phyloP scores from a whole-genome alignment of 2,329 filamentous ascomycete species.

The Cryphonectria radicalis region DNA sequence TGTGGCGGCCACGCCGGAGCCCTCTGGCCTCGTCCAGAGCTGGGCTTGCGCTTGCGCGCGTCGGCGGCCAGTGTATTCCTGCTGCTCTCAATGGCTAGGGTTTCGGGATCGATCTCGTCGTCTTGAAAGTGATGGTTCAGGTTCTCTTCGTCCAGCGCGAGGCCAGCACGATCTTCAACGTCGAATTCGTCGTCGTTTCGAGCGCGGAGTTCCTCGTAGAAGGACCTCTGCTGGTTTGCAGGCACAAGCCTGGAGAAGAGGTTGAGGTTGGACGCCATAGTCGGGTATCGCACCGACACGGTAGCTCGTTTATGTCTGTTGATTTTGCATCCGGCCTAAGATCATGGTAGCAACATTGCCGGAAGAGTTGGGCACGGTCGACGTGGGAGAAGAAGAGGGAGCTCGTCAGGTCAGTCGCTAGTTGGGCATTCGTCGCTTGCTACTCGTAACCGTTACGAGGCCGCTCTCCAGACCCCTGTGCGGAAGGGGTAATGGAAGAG shows the following conservation, averaged over 20 bases:
- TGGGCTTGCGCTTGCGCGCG: conserved; percentile 14
- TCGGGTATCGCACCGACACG: conserved; percentile 17
- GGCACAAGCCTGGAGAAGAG: conserved; percentile 51
- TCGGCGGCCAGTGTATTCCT: conserved; percentile 41
- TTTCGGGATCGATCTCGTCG: conserved; percentile 51
- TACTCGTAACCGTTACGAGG: background rate
- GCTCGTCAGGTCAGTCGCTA: conserved; percentile 8
- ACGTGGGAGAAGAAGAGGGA: background rate
- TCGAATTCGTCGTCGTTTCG: conserved; percentile 45
- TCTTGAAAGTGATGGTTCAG: conserved; percentile 55
- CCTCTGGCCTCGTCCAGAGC: conserved; percentile 3
- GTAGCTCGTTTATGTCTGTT: conserved; percentile 18
- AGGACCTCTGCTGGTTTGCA: conserved; percentile 45
- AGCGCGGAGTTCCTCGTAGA: conserved; percentile 54
- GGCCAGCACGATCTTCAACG: conserved; percentile 46
- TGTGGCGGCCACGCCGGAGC: conserved; percentile 37
- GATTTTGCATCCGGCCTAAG: background rate
- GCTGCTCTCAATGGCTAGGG: conserved; percentile 51
- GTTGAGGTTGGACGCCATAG: conserved; percentile 54
- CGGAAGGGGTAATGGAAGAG: background rate
- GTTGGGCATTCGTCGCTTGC: conserved; percentile 2
- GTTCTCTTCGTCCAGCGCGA: conserved; percentile 58
- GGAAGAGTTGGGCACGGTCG: background rate
- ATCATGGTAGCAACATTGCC: conserved; percentile 28
- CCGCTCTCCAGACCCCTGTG: background rate